These are phyloP conservation scores for Miamiensis avidus DNA, from an alignment of 169 alveolate species.

Conservation along the genomic window DNA sequence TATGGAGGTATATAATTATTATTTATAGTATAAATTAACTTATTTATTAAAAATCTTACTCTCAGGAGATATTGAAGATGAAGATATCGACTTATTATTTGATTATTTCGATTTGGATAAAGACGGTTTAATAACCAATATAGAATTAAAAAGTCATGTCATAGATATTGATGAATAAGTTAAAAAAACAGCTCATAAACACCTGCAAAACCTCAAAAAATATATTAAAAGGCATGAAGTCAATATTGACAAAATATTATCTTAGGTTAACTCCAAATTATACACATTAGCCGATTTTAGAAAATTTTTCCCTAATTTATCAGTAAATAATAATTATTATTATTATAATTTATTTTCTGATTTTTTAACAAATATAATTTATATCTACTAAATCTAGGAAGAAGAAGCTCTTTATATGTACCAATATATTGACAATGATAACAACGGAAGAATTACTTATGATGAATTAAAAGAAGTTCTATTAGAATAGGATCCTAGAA, in stretches of 20 bases:
- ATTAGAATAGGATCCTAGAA: neutral
- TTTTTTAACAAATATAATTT: too few relatives aligned
- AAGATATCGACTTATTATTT: neutral
- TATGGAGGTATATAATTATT: neutral
- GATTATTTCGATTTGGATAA: neutral
- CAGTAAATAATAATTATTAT: neutral
- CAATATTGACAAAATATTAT: neutral
- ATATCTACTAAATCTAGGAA: neutral
- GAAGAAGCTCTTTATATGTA: neutral
- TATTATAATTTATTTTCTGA: too few relatives aligned
- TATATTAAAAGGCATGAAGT: neutral
- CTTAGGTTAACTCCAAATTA: neutral
- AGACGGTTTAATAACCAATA: neutral
- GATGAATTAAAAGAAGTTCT: neutral
- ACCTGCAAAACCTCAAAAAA: neutral
- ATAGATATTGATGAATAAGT: neutral
- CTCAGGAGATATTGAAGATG: neutral
- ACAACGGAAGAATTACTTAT: neutral
- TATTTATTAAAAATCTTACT: too few relatives aligned
- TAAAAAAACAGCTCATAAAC: neutral
- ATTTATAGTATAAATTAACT: too few relatives aligned
- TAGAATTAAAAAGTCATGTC: neutral
- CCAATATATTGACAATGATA: neutral
- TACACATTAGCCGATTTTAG: neutral
- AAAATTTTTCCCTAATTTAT: too few relatives aligned